These are phyloP conservation scores for Hyaloperonospora arabidopsidis DNA, from an alignment of 352 stramenopile species.

Conservation along the genomic window DNA sequence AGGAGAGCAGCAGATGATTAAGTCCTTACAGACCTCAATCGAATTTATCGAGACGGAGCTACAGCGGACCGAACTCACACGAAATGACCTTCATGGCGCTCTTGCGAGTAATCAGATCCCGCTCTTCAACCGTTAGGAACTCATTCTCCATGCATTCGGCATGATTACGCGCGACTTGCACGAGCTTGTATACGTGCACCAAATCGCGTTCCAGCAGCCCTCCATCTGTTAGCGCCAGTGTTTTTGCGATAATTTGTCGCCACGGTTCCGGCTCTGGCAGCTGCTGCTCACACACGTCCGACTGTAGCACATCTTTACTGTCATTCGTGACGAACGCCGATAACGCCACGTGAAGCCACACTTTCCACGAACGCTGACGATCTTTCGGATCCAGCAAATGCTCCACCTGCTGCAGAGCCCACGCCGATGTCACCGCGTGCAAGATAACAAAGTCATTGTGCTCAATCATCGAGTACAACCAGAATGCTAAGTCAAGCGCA, in stretches of 20 bases:
- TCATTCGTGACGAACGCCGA: conserved; percentile 27
- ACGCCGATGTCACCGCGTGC: conserved; percentile 33
- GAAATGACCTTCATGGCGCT: conserved; percentile 43
- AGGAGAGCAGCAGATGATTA: too few relatives aligned
- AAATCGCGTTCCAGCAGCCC: conserved; percentile 22
- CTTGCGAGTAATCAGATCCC: conserved; percentile 35
- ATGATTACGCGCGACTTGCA: conserved; percentile 41
- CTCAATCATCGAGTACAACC: conserved; percentile 33
- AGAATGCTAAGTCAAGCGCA: conserved; percentile 30
- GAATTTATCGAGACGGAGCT: neutral
- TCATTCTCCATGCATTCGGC: conserved; percentile 12
- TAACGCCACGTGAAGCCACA: conserved; percentile 32
- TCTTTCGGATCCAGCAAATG: conserved; percentile 25
- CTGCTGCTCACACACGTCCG: conserved; percentile 30
- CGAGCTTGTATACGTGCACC: conserved; percentile 51
- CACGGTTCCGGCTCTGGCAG: conserved; percentile 28
- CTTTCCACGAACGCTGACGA: conserved; percentile 23
- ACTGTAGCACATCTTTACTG: conserved; percentile 14
- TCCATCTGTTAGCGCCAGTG: conserved; percentile 33
- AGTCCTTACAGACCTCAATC: neutral
- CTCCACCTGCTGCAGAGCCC: conserved; percentile 32
- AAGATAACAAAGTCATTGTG: conserved; percentile 37
- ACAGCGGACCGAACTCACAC: conserved; percentile 21
- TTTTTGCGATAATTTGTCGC: conserved; percentile 34
- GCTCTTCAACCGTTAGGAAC: conserved; percentile 37